Evolutionary conservation across 106 monocot species (phyloP), one percentile per base, ranked within the genome.

Genomic region (Agapanthus africanus): DNA sequence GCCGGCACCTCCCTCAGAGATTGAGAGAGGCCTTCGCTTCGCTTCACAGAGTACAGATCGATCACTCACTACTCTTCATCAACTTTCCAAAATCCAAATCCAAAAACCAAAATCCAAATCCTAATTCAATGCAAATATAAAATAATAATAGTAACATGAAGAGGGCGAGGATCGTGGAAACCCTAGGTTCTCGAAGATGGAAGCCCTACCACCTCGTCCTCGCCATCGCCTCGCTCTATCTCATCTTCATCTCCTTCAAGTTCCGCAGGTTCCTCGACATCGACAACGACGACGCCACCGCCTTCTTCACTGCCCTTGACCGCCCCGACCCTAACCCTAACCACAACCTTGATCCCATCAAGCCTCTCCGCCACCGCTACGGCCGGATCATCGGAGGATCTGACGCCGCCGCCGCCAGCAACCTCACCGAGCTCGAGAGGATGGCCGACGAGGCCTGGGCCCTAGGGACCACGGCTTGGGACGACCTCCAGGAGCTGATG

Each of bases 381-480:
- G 59, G 47, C 18, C 74, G 49, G 36, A 38, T 82, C 22, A 7
- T 16, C 25, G 34, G 7, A 33, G 57, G 16, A 36, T 71, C 37
- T 40, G 35, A 7, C 38, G 33, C 27, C 27, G 39, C 14, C 21
- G 44, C 23, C 40, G 68, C 38, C 28, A 56, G 31, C 26, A 67
- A 78, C 31, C 73, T 70, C 31, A 75, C 91, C 0, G 74, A 79
- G 66, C 60, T 93, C 0, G 88, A 93, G 68, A 71, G 57, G 30
- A 77, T 81, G 79, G 83, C 80, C 0, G 74, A 77, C 27, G 88
- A 85, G 75, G 93, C 93, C 6, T 93, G 93, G 93, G 32, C 42
- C 7, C 81, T 93, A 2, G 93, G 93, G 7, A 70, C 79, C 40
- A 88, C 66, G 39, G 88, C 93, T 14, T 93, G 93, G 93, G 77